Base-by-base conservation (phyloP, 2,329 filamentous ascomycete genomes). In the Claviceps fusiformis region DNA sequence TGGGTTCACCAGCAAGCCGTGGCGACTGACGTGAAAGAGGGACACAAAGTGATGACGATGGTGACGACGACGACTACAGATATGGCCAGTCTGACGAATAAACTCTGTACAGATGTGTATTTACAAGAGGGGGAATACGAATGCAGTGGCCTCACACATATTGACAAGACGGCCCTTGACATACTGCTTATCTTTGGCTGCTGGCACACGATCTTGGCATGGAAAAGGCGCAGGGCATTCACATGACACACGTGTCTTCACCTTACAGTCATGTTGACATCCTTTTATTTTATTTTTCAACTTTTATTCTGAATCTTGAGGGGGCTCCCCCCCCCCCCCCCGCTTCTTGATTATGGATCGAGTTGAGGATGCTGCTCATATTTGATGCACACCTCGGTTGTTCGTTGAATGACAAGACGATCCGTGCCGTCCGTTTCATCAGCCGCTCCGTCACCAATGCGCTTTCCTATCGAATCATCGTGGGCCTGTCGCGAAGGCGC, bases 381-480 rank as follows among this genome's bases (percentile, higher is more conserved):
- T 9, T 29, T 27, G 17, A 57, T 41, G 29, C 45, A 33, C 9
- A 57, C 45, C 35, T 58, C 53, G 3, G 53, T 57, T 39, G 53
- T 57, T 44, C 45, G 50, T 19, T 55, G 49, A 13, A 58, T 57
- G 19, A 55, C 15, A n/a, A 55, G 35, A 15, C 50, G 39, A 13
- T 55, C 53, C 39, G 50, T 27, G 3, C 31, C 45, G 17, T 54
- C 53, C 9, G 50, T 44, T 11, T 51, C 27, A 2, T 11, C 33
- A n/a, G 29, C 3, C 39, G 31, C 19, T 43, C 29, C 27, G 29
- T 33, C 35, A 31, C 29, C 29, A 7, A 29, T 15, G 31, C 39
- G 29, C n/a, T 33, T 24, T 15, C 13, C 19, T 27, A 39, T 44
- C 5, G 53, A 39, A 11, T 45, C 46, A 2, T 3, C 45, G 27